Percentiles rank a stretch among this genome's conserved stretches.
Conservation (phyloP, 257 asterid genomes). For the Oldenlandia corymbosa region DNA sequence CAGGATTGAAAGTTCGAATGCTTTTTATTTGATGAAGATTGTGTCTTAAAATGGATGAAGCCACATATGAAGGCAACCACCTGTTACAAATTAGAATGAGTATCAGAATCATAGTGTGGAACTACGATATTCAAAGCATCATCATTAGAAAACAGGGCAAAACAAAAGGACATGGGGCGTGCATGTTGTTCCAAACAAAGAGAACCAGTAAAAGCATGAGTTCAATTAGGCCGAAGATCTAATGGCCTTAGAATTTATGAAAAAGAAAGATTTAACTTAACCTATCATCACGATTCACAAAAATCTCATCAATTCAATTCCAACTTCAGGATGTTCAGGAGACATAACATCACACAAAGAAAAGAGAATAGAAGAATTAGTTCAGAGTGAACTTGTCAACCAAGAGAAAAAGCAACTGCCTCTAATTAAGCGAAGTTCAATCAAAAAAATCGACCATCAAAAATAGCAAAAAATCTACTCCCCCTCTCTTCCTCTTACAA, state of each 20-base stretch:
- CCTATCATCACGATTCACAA: background rate
- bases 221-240: no score
- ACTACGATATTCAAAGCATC: background rate
- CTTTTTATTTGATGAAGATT: slow-evolving; percentile 42
- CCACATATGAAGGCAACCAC: slow-evolving; percentile 68
- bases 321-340: background rate
- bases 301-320: background rate
- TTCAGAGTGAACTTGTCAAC: background rate
- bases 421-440: no score
- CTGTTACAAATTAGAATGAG: slow-evolving; percentile 30
- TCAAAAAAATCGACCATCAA: no score
- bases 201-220: background rate
- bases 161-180: background rate
- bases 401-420: no score
- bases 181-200: background rate
- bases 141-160: background rate
- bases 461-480: no score
- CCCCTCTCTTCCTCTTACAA: no score
- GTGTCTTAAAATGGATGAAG: slow-evolving; percentile 57
- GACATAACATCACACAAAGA: background rate
- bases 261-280: background rate
- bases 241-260: no score
- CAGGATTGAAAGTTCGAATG: slow-evolving; percentile 46
- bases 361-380: background rate
- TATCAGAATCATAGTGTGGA: slow-evolving; percentile 3